Percentiles rank a stretch among this genome's conserved stretches.
phyloP scores from a whole-genome alignment of 2,329 filamentous ascomycete species.

The Coleophoma crateriformis region DNA sequence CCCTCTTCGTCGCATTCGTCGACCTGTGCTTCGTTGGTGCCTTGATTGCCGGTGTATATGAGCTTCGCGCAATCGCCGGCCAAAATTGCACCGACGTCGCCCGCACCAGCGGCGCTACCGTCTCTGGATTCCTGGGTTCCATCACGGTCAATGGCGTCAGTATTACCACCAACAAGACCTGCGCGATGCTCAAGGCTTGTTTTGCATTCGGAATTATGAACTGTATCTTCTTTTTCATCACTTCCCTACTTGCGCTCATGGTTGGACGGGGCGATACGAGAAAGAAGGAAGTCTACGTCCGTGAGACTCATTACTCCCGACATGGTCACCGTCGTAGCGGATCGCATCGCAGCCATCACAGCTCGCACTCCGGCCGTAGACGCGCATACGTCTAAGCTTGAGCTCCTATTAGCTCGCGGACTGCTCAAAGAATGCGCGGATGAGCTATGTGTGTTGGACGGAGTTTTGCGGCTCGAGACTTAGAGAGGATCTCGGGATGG shows the following conservation, averaged over 20 bases:
- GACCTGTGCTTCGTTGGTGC: slow-evolving; percentile 59
- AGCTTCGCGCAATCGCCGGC: slow-evolving; percentile 50
- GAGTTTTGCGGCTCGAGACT: not conserved
- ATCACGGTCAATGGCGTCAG: slow-evolving; percentile 46
- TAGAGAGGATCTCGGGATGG: not conserved
- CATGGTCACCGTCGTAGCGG: slow-evolving; percentile 23
- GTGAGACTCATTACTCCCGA: slow-evolving; percentile 20
- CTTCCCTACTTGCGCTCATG: slow-evolving; percentile 60
- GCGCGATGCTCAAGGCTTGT: slow-evolving; percentile 84
- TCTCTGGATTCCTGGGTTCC: slow-evolving; percentile 56
- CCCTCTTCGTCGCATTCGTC: slow-evolving; percentile 54
- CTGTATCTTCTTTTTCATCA: slow-evolving; percentile 72
- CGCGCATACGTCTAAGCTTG: slow-evolving; percentile 23
- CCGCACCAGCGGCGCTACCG: slow-evolving; percentile 33
- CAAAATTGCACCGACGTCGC: slow-evolving; percentile 63
- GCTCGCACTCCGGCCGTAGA: slow-evolving; percentile 20
- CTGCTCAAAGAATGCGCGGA: not conserved
- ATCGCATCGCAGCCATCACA: slow-evolving; percentile 23
- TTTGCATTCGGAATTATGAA: slow-evolving; percentile 93
- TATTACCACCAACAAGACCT: slow-evolving; percentile 64
- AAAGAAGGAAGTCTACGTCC: slow-evolving; percentile 18
- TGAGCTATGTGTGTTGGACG: not conserved
- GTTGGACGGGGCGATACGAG: slow-evolving; percentile 9
- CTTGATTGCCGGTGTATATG: slow-evolving; percentile 57
- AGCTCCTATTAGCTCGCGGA: not conserved